These are phyloP conservation scores for Tuctoria greenei DNA, from an alignment of 176 grass and related monocot genomes.

Conservation along the genomic window DNA sequence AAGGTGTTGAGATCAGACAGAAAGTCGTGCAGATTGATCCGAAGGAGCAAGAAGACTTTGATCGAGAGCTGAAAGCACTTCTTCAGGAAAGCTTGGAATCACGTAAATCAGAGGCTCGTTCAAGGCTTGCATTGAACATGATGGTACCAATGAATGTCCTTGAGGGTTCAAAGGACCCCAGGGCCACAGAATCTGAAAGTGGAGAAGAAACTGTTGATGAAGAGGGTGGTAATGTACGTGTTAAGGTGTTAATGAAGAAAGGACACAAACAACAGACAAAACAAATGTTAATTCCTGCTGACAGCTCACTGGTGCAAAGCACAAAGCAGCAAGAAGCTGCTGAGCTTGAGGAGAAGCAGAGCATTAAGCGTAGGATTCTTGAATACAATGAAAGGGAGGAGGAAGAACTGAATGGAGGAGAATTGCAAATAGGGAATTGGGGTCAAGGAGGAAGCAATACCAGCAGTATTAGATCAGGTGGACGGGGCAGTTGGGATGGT, in stretches of 20 bases:
- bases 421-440: constrained; percentile 13
- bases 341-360: constrained; percentile 68
- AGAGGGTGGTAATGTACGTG: constrained; percentile 57
- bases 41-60: constrained; percentile 94
- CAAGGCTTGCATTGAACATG: constrained; percentile 82
- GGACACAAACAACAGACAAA: constrained; percentile 75
- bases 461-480: constrained; percentile 55
- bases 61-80: constrained; percentile 84
- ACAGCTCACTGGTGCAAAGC: constrained; percentile 62
- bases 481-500: constrained; percentile 69
- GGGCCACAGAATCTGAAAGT: constrained; percentile 36
- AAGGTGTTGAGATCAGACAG: constrained; percentile 75
- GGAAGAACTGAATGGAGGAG: constrained; percentile 49
- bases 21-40: constrained; percentile 81
- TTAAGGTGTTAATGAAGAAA: constrained; percentile 82
- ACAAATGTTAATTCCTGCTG: constrained; percentile 72
- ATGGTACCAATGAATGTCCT: constrained; percentile 78
- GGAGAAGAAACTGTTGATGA: constrained; percentile 38
- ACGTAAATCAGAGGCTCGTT: constrained; percentile 77
- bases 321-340: constrained; percentile 65
- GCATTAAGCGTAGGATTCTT: constrained; percentile 67
- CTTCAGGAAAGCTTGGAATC: constrained; percentile 96
- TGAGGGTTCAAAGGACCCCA: constrained; percentile 51
- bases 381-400: constrained; percentile 80
- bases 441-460: constrained; percentile 33